Base-by-base conservation (phyloP, 257 asterid species). In the Scutellaria minor region DNA sequence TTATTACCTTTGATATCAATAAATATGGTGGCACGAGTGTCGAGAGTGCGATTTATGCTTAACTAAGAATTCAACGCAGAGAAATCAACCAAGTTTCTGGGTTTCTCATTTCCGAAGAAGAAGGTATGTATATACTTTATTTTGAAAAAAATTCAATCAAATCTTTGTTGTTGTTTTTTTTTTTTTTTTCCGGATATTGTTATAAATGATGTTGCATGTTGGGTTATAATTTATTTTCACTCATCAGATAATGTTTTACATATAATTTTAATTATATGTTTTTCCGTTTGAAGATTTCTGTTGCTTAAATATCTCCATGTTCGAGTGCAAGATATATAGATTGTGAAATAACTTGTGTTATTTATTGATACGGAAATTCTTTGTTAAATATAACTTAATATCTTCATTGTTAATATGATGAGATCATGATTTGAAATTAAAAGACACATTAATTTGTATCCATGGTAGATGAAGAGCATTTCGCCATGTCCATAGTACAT, bases 1-100 rank as follows among this genome's bases (percentile, higher is more conserved):
- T 46, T 61, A 14, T 78, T 77, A 66, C 65, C 66, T 18, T 63
- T 40, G 52, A 15, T 65, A 56, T 15, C 67, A 60, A 75, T 81
- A 75, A 60, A 75, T 75, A 71, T 46, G 50, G 13, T 53, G n/a
- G 47, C 63, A 47, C 68, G 56, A 66, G 40, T 60, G 40, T 53
- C 59, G 15, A 6, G 55, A 22, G 51, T 75, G 59, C 18, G 31
- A 41, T 39, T 50, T 40, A 39, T 46, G 31, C 64, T 50, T 12
- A 8, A 70, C 72, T 7, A 45, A 41, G 62, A 64, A 47, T 46
- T 75, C 46, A 68, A 70, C 18, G 62, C 59, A 55, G 22, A 24
- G 48, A 42, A 60, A 12, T 60, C 15, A 24, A n/a, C 15, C 22
- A 35, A 60, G 9, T 71, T 45, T 45, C 72, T 18, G 65, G 74